Conservation (phyloP, 768 basidiomycete species). For the Lepiota venenata region DNA sequence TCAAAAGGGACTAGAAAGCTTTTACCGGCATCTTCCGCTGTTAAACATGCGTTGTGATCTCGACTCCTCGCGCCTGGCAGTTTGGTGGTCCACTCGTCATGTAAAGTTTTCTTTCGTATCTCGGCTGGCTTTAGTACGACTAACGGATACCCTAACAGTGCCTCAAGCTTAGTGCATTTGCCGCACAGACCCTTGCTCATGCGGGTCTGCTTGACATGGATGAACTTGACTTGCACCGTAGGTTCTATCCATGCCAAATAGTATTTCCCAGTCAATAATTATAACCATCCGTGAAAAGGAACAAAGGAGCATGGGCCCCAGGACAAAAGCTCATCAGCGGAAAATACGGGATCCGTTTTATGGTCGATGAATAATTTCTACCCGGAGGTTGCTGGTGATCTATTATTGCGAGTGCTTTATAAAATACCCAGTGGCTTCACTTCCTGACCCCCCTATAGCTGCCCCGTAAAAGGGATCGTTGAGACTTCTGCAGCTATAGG, state of each 20-base stretch:
- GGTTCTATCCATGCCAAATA: conserved; percentile 12
- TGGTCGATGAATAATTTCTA: conserved; percentile 48
- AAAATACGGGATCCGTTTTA: conserved; percentile 43
- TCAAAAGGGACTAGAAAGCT: conserved; percentile 44
- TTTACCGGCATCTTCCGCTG: conserved; percentile 58
- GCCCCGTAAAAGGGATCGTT: not conserved
- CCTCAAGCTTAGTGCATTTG: conserved; percentile 50
- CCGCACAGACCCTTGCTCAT: conserved; percentile 47
- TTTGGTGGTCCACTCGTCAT: conserved; percentile 57
- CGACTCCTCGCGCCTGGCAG: conserved; percentile 44
- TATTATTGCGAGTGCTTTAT: conserved; percentile 38
- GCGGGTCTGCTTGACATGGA: conserved; percentile 39
- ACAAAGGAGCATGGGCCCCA: conserved; percentile 21
- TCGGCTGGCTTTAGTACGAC: not conserved
- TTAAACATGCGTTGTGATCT: conserved; percentile 64
- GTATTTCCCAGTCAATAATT: not conserved
- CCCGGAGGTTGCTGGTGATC: conserved; percentile 42
- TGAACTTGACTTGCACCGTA: conserved; percentile 47
- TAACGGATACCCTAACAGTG: conserved; percentile 25
- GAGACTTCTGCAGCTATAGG: not conserved
- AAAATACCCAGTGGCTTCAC: not conserved
- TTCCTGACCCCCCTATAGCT: not conserved
- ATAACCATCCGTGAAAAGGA: conserved; percentile 13
- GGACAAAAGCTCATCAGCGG: conserved; percentile 36
- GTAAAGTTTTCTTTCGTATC: conserved; percentile 22